phyloP scores from a whole-genome alignment of 2,329 filamentous ascomycete species.

The Calcarisporium arbuscula region DNA sequence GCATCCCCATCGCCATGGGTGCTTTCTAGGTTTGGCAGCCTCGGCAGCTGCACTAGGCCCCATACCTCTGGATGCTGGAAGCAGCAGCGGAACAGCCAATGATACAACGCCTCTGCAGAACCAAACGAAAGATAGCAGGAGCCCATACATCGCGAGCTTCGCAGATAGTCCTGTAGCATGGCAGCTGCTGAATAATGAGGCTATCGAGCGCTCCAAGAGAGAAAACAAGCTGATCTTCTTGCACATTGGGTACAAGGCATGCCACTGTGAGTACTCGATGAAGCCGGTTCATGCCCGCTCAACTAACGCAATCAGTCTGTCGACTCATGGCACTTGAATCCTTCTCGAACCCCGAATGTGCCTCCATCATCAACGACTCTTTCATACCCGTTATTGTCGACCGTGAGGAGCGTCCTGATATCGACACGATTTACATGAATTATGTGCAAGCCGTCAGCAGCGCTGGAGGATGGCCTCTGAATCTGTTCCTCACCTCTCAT shows the following conservation, averaged over 20 bases:
- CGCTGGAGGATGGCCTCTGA: conserved; percentile 87
- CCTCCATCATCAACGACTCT: conserved; percentile 71
- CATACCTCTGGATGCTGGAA: conserved; percentile 15
- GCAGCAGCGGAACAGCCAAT: conserved; percentile 8
- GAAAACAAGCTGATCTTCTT: conserved; percentile 88
- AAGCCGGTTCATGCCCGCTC: background rate
- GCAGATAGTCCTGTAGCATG: conserved; percentile 79
- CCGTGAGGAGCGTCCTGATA: conserved; percentile 85
- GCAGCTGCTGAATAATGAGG: conserved; percentile 79
- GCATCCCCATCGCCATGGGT: conserved; percentile 24
- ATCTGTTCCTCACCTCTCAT: conserved; percentile 92
- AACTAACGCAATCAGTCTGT: conserved; percentile 49
- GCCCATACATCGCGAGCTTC: conserved; percentile 62
- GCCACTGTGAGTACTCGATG: conserved; percentile 66
- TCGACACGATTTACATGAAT: conserved; percentile 97
- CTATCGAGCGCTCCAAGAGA: conserved; percentile 67
- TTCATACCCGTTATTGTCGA: conserved; percentile 94
- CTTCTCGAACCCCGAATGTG: conserved; percentile 77
- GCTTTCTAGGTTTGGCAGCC: conserved; percentile 31
- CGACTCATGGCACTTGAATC: conserved; percentile 92
- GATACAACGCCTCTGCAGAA: conserved; percentile 24
- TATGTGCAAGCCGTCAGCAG: conserved; percentile 92
- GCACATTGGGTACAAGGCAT: conserved; percentile 91
- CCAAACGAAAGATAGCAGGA: conserved; percentile 31
- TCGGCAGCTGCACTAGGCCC: conserved; percentile 27